Conservation (phyloP, 2,329 filamentous ascomycete species). For the Neurospora crassa region DNA sequence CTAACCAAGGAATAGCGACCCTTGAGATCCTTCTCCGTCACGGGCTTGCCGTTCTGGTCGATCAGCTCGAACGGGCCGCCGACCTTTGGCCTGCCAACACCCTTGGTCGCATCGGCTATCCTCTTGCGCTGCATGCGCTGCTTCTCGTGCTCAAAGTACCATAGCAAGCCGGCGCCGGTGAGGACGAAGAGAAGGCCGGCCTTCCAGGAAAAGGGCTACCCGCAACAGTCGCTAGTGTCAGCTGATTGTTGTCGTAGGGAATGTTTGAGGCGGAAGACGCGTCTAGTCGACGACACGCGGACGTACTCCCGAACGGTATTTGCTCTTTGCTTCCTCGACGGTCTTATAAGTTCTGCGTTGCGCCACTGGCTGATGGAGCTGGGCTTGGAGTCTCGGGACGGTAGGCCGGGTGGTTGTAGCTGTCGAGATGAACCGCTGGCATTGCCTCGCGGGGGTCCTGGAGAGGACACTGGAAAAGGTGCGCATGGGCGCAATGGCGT, state of each 20-base stretch:
- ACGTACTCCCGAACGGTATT: conserved; percentile 46
- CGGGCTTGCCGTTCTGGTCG: conserved; percentile 70
- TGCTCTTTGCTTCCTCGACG: conserved; percentile 49
- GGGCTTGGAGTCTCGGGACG: conserved; percentile 10
- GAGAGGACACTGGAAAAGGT: conserved; percentile 25
- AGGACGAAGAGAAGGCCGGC: conserved; percentile 76
- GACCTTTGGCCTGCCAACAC: conserved; percentile 85
- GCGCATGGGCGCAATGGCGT: conserved; percentile 26
- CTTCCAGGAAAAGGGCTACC: conserved; percentile 85
- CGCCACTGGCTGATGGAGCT: conserved; percentile 19
- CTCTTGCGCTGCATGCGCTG: conserved; percentile 80
- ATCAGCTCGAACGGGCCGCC: conserved; percentile 76
- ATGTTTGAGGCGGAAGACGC: conserved; percentile 6
- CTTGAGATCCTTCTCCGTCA: conserved; percentile 72
- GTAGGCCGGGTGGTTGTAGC: conserved; percentile 18
- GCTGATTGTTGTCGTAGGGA: conserved; percentile 3
- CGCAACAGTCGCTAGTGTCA: background rate
- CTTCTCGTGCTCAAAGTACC: conserved; percentile 94
- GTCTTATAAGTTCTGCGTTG: conserved; percentile 38
- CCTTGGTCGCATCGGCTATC: conserved; percentile 85
- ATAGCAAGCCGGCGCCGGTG: conserved; percentile 66
- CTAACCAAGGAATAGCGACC: conserved; percentile 74
- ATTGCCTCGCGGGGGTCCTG: conserved; percentile 26
- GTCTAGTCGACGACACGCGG: background rate
- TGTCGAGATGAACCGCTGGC: conserved; percentile 33